Base-by-base conservation (phyloP, 1,284 basidiomycete genomes). In the Mycena sp. region DNA sequence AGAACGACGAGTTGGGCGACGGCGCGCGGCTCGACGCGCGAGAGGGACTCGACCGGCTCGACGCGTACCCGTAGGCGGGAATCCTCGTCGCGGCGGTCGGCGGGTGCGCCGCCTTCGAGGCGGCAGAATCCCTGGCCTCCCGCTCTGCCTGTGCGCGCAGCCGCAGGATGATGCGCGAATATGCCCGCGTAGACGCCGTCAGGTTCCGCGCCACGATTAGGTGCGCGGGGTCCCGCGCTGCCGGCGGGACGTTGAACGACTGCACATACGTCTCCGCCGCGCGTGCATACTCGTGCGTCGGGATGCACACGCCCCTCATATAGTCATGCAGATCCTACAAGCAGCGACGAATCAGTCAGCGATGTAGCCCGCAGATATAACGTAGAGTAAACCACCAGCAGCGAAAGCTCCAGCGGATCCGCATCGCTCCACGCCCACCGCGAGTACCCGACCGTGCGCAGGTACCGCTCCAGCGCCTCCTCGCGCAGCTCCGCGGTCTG, bases 231-330 rank as follows among this genome's bases (percentile, higher is more conserved):
- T 82, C 79, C 6, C 81, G 77, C 40, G 77, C 71, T 6, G 74
- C 63, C 0, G 81, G 79, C 38, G 81, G 79, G 17, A 84, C 63
- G 3, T 67, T 68, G 49, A 81, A 69, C 45, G 81, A 76, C 68
- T 86, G 82, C 3, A 89, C 77, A 69, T 86, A 87, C 25, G 80
- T 73, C 14, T 80, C 78, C 4, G 91, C 85, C 30, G 86, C 79
- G 5, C 84, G 82, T 1, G 85, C 81, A 69, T 90, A 93, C 64
- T 90, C 85, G 66, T 93, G 87, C 4, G 83, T 82, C 7, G 92
- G 91, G 40, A 91, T 84, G 7, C 87, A 88, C 1, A 93, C 88
- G 3, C 90, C 90, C 53, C 87, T 83, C 84, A 94, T 88, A 70
- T 93, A 94, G 52, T 88, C 83, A 69, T 85, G 85, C 38, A 94